phyloP scores from a whole-genome alignment of 345 rosid genomes.

The Gossypium ekmanianum region DNA sequence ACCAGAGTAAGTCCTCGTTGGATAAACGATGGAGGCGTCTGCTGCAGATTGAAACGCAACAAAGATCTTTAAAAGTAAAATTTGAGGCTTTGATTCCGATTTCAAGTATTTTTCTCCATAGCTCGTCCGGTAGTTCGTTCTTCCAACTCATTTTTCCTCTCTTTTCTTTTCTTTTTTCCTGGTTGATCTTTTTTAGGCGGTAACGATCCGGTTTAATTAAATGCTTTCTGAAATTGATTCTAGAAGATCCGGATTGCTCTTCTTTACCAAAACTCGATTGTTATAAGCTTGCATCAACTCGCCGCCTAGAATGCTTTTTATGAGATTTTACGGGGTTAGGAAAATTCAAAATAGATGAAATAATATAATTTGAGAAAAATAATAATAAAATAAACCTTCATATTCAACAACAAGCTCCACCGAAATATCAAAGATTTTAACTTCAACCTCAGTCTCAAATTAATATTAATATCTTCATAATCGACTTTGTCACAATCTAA shows the following conservation, averaged over 20 bases:
- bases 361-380: too few species aligned
- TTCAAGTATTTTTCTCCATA: slow-evolving; percentile 68
- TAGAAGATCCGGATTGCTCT: neutral
- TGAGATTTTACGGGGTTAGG: too few species aligned
- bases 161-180: neutral
- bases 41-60: slow-evolving; percentile 75
- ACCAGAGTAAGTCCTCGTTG: slow-evolving; percentile 65
- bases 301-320: too few species aligned
- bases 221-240: neutral
- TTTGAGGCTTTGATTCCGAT: slow-evolving; percentile 39
- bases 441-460: too few species aligned
- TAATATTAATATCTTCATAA: too few species aligned
- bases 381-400: too few species aligned
- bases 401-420: too few species aligned
- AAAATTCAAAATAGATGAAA: too few species aligned
- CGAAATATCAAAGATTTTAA: too few species aligned
- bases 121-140: slow-evolving; percentile 62
- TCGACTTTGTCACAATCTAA: fast-evolving
- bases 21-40: slow-evolving; percentile 65
- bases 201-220: neutral
- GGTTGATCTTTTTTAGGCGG: slow-evolving; percentile 8
- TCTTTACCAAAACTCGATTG: neutral
- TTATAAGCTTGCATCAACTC: too few species aligned
- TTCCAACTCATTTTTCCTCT: neutral
- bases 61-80: slow-evolving; percentile 63